A percentile compares a stretch with the other conserved stretches of the same genome.
phyloP scores from a whole-genome alignment of 2,329 filamentous ascomycete genomes.

The Dothistroma pini region DNA sequence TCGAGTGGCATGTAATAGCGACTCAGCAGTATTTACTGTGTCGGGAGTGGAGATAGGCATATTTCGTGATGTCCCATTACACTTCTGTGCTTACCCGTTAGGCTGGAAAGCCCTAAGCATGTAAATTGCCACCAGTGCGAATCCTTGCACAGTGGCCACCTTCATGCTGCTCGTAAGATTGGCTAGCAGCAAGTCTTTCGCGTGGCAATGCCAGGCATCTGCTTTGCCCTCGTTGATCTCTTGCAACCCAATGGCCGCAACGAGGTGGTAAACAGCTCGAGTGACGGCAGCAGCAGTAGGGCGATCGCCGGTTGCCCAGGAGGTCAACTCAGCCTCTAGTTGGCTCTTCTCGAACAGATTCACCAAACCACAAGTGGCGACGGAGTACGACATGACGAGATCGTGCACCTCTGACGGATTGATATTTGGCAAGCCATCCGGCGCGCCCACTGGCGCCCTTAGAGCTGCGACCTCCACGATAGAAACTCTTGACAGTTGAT shows the following conservation, averaged over 20 bases:
- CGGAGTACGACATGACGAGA: conserved; percentile 43
- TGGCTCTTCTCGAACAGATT: conserved; percentile 47
- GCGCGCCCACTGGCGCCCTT: not conserved
- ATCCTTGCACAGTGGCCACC: conserved; percentile 50
- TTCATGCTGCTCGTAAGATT: conserved; percentile 50
- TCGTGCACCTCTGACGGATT: conserved; percentile 40
- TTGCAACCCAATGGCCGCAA: conserved; percentile 50
- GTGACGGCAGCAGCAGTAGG: conserved; percentile 37
- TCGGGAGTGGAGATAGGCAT: too few relatives aligned
- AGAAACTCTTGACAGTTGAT: conserved; percentile 20
- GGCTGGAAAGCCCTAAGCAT: conserved; percentile 51
- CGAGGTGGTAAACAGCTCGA: conserved; percentile 49
- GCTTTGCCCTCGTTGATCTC: conserved; percentile 41
- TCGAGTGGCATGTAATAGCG: too few relatives aligned
- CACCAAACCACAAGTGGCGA: conserved; percentile 48
- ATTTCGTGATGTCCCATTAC: too few relatives aligned
- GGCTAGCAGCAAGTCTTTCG: conserved; percentile 43
- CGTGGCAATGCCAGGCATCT: conserved; percentile 48
- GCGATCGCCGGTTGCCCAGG: conserved; percentile 25
- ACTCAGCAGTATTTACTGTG: too few relatives aligned
- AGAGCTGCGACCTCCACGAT: conserved; percentile 22
- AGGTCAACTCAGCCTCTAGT: conserved; percentile 26
- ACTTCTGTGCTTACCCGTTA: conserved; percentile 34
- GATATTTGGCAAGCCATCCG: conserved; percentile 25
- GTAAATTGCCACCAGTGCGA: conserved; percentile 50